Percentiles rank a stretch among this genome's conserved stretches.
phyloP scores from a whole-genome alignment of 2,329 filamentous ascomycete genomes.

The Aspergillus quadricinctus region DNA sequence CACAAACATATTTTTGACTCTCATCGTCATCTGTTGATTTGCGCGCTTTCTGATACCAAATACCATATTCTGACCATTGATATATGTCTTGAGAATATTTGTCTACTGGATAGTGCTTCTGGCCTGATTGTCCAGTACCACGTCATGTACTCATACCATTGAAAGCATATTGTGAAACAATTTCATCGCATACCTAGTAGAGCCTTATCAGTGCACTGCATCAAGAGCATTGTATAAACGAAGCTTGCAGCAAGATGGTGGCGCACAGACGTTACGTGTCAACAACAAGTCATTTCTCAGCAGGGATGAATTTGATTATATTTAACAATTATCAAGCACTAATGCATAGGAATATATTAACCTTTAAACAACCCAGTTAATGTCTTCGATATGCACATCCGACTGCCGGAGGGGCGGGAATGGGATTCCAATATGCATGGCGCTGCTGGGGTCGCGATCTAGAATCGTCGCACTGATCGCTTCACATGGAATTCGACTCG shows the following conservation, averaged over 20 bases:
- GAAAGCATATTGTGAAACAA: neutral
- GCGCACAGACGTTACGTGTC: neutral
- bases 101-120: slow-evolving; percentile 2
- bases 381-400: neutral
- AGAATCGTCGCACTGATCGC: slow-evolving; percentile 17
- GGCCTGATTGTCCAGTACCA: neutral
- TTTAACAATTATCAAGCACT: neutral
- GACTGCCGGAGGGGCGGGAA: slow-evolving; percentile 2
- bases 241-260: neutral
- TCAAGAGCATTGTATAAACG: no score
- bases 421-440: neutral
- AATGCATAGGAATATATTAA: neutral
- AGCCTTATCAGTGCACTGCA: neutral
- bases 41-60: slow-evolving; percentile 22
- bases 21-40: slow-evolving; percentile 10
- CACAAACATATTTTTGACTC: slow-evolving; percentile 11
- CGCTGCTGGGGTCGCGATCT: slow-evolving; percentile 12
- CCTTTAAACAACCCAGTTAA: neutral
- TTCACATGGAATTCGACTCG: neutral
- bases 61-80: slow-evolving; percentile 11
- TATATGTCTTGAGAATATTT: slow-evolving; percentile 5
- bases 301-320: neutral
- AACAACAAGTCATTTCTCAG: neutral
- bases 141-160: slow-evolving; percentile 9
- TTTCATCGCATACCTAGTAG: neutral